These are phyloP conservation scores for Fagopyrum homotropicum DNA, from an alignment of 148 eudicot species.

Conservation along the genomic window DNA sequence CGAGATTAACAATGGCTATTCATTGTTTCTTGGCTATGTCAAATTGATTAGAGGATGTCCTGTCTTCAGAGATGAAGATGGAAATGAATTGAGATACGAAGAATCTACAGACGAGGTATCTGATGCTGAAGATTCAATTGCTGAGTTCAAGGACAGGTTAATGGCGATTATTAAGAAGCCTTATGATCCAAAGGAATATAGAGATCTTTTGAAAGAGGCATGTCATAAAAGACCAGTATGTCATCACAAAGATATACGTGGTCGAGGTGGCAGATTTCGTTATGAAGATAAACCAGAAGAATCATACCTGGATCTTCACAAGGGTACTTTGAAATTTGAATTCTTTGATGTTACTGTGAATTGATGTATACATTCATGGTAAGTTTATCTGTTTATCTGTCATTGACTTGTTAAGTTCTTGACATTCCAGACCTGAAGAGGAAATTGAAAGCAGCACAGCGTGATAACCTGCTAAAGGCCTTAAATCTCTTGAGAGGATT, in stretches of 20 bases:
- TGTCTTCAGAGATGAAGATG: neutral
- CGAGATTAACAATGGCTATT: neutral
- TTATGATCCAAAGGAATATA: constrained; percentile 2
- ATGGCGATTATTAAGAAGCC: neutral
- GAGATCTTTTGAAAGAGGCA: neutral
- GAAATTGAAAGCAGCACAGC: neutral
- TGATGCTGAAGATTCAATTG: neutral
- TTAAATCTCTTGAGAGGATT: neutral
- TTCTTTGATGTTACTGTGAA: neutral
- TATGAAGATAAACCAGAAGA: neutral
- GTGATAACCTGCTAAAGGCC: neutral
- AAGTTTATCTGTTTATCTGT: neutral
- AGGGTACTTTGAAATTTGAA: neutral
- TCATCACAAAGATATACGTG: neutral
- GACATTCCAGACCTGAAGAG: neutral
- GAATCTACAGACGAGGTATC: neutral
- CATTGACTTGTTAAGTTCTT: neutral
- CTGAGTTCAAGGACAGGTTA: neutral
- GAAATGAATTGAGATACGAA: neutral
- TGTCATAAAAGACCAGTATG: neutral
- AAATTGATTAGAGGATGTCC: neutral
- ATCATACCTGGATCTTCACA: neutral
- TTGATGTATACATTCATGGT: neutral
- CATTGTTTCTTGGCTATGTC: neutral
- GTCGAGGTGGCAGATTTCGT: neutral